Evolutionary conservation across 306 rosid genomes (phyloP).

Genomic region (Morella rubra): DNA sequence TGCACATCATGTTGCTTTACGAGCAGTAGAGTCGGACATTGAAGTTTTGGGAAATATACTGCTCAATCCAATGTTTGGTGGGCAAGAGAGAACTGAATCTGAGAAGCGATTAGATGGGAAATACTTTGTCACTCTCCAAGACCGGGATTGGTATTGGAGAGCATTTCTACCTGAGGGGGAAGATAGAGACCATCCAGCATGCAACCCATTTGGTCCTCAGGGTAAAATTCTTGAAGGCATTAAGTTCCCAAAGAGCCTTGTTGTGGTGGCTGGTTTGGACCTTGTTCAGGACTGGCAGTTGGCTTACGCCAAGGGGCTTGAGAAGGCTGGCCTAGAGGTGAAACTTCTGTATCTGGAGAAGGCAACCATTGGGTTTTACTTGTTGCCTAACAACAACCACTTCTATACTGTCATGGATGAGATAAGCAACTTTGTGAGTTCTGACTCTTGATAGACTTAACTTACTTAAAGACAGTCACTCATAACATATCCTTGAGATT

Average conservation of each 20-base stretch:
- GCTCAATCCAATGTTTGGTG: conserved; percentile 94
- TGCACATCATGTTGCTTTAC: conserved; percentile 82
- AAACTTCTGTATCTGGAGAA: conserved; percentile 73
- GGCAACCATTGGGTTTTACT: conserved; percentile 90
- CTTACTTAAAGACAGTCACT: conserved; percentile 42
- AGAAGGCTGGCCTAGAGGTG: conserved; percentile 66
- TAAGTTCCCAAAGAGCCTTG: conserved; percentile 85
- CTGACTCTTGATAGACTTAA: conserved; percentile 64
- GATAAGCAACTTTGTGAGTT: conserved; percentile 75
- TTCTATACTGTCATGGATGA: conserved; percentile 86
- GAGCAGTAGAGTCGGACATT: conserved; percentile 63
- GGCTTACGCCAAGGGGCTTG: conserved; percentile 82
- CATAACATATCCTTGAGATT: conserved; percentile 41
- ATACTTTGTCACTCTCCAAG: conserved; percentile 77
- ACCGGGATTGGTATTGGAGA: conserved; percentile 98
- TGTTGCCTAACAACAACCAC: conserved; percentile 85
- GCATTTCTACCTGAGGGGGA: conserved; percentile 96
- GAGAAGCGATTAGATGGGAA: conserved; percentile 81
- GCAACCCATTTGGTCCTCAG: conserved; percentile 90
- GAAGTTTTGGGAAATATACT: conserved; percentile 78
- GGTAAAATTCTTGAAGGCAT: conserved; percentile 59
- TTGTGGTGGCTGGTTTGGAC: conserved; percentile 96
- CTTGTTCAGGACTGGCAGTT: conserved; percentile 95
- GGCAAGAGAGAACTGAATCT: conserved; percentile 72
- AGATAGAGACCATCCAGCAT: conserved; percentile 92